A percentile compares a stretch with the other conserved stretches of the same genome.
Evolutionary conservation across 2,329 filamentous ascomycete genomes (phyloP).

Genomic region (Epichloe brachyelytri): DNA sequence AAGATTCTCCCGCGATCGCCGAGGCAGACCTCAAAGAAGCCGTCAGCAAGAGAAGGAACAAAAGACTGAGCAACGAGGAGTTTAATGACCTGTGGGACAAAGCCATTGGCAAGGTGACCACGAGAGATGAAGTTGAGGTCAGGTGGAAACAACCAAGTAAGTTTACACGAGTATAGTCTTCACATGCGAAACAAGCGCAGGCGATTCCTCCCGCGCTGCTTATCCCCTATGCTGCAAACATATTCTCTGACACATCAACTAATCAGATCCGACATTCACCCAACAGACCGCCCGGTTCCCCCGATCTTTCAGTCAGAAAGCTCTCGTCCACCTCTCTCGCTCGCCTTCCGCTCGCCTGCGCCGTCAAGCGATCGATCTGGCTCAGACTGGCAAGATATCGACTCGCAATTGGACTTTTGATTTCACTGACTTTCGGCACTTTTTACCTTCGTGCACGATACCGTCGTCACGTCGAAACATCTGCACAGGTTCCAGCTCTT

Average conservation of each 20-base stretch:
- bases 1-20: conserved; percentile 44
- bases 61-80: conserved; percentile 72
- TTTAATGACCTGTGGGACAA: conserved; percentile 80
- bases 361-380: conserved; percentile 64
- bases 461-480: conserved; percentile 48
- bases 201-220: not conserved
- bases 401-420: conserved; percentile 63
- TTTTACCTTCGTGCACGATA: conserved; percentile 55
- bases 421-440: conserved; percentile 32
- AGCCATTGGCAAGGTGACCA: conserved; percentile 59
- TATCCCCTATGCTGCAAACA: not conserved
- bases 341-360: conserved; percentile 75
- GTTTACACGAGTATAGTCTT: conserved; percentile 21
- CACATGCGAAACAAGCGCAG: not conserved
- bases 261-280: conserved; percentile 67
- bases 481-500: conserved; percentile 64
- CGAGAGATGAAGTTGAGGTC: conserved; percentile 45
- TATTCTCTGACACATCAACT: conserved; percentile 53
- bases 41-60: conserved; percentile 63
- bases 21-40: conserved; percentile 68
- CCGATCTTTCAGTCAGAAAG: conserved; percentile 44
- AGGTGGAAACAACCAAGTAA: conserved; percentile 36
- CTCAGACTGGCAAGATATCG: conserved; percentile 77
- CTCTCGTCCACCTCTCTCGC: conserved; percentile 84
- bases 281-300: conserved; percentile 59